phyloP scores from a whole-genome alignment of 768 basidiomycete species.

The Mycena sanguinolenta region DNA sequence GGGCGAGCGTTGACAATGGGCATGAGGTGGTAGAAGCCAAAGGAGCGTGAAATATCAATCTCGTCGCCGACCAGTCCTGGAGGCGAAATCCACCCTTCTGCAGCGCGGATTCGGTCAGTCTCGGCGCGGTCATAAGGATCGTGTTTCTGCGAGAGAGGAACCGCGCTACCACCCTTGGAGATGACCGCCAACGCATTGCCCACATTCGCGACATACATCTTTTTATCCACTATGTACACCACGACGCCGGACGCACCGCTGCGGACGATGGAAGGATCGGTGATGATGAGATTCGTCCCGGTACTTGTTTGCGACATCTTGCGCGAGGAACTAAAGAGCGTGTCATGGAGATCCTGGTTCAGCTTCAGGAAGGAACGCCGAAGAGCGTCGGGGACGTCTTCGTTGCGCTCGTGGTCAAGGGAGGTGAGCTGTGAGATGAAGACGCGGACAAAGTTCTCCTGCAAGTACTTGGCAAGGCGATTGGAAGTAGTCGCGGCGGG shows the following conservation, averaged over 20 bases:
- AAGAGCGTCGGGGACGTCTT: slow-evolving; percentile 81
- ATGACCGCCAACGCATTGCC: slow-evolving; percentile 92
- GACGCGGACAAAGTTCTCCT: slow-evolving; percentile 79
- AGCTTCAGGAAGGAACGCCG: slow-evolving; percentile 90
- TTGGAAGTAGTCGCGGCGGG: slow-evolving; percentile 69
- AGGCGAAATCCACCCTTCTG: slow-evolving; percentile 96
- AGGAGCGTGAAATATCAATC: slow-evolving; percentile 91
- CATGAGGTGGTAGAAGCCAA: slow-evolving; percentile 91
- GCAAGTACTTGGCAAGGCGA: slow-evolving; percentile 84
- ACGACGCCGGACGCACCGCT: slow-evolving; percentile 90
- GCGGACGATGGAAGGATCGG: slow-evolving; percentile 66
- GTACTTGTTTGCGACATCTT: slow-evolving; percentile 81
- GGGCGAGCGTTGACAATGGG: slow-evolving; percentile 94
- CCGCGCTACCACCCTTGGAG: slow-evolving; percentile 80
- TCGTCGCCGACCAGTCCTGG: slow-evolving; percentile 93
- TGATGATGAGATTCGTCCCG: slow-evolving; percentile 46
- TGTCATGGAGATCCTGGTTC: slow-evolving; percentile 85
- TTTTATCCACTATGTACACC: slow-evolving; percentile 85
- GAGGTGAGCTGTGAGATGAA: slow-evolving; percentile 71
- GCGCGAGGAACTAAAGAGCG: slow-evolving; percentile 65
- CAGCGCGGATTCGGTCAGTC: slow-evolving; percentile 85
- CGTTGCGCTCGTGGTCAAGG: slow-evolving; percentile 60
- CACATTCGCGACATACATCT: slow-evolving; percentile 89
- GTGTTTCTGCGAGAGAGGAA: slow-evolving; percentile 83
- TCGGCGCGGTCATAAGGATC: slow-evolving; percentile 92